Evolutionary conservation across 306 rosid species (phyloP), one percentile per base, ranked within the genome.

Genomic region (Pachyrhizus erosus): DNA sequence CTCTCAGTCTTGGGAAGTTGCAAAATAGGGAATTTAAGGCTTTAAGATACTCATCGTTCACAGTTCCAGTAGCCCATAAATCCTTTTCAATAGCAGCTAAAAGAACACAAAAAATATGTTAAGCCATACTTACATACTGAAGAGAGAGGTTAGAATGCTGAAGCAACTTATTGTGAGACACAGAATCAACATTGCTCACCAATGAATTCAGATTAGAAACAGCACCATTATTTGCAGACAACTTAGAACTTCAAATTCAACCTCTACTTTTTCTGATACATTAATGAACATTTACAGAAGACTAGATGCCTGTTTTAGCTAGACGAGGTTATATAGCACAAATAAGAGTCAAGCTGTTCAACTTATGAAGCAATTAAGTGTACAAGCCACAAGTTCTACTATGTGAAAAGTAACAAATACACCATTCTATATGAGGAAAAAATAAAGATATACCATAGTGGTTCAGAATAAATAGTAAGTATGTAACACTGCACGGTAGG

Each of bases 11-110:
- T 23, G 99, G 96, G 91, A 93, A 96, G 85, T 92, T 92, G 87
- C 93, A 88, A 83, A 93, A 93, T 54, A 92, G 96, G 87, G 99
- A 78, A 84, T 92, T 96, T 82, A 96, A 88, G 86, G 99, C 93
- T 87, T 93, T 96, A 85, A 96, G 87, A 84, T 96, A 96, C 91
- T 96, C 99, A 78, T 96, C 99, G 51, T 92, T 93, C 82, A 96
- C 98, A 77, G 91, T 89, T 88, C 97, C 99, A 48, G 93, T 87
- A 76, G 98, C 96, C 99, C 99, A 93, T 86, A 96, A 87, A 86
- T 96, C 98, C 84, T 96, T 96, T 68, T 96, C 99, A 29, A 96
- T 93, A 58, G 98, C 99, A 86, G 99, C 99, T 96, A 87, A 88
- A 70, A 86, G 81, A 79, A 70, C 81, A 85, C 52, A 65, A 18